These are phyloP conservation scores for Apiospora saccharicola DNA, from an alignment of 2,329 filamentous ascomycete genomes.

Conservation along the genomic window DNA sequence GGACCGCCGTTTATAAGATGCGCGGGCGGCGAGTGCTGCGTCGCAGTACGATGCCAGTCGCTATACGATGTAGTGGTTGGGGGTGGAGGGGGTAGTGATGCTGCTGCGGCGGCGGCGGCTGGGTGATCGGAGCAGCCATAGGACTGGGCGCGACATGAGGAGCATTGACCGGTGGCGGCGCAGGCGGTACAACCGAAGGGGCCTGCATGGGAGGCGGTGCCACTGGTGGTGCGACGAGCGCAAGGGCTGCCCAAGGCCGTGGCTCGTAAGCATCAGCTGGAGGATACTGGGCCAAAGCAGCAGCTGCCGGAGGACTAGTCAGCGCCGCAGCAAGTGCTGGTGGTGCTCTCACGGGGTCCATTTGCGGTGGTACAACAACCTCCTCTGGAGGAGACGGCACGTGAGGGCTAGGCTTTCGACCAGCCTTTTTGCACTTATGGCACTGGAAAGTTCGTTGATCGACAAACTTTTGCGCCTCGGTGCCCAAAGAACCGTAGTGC, in stretches of 20 bases:
- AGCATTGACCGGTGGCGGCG: constrained; percentile 32
- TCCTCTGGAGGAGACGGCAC: constrained; percentile 38
- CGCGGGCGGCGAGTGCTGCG: constrained; percentile 56
- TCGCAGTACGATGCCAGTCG: constrained; percentile 60
- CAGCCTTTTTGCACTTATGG: constrained; percentile 73
- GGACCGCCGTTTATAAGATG: constrained; percentile 59
- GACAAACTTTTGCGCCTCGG: constrained; percentile 66
- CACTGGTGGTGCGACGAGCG: constrained; percentile 23
- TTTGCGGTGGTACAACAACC: constrained; percentile 36
- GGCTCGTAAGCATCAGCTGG: constrained; percentile 8
- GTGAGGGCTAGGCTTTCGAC: constrained; percentile 52
- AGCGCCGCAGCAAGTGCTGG: constrained; percentile 36
- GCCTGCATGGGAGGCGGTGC: constrained; percentile 37
- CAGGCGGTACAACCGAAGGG: constrained; percentile 35
- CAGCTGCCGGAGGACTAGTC: constrained; percentile 37
- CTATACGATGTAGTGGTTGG: constrained; percentile 42
- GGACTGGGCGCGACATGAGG: constrained; percentile 34
- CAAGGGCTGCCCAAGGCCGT: constrained; percentile 1
- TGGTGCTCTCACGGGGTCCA: constrained; percentile 37
- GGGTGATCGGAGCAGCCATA: constrained; percentile 45
- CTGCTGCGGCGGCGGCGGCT: constrained; percentile 42
- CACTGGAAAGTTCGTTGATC: constrained; percentile 73
- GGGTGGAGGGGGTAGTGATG: constrained; percentile 50
- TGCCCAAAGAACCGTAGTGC: constrained; percentile 56
- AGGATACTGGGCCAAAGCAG: constrained; percentile 33